A percentile compares a stretch with the other conserved stretches of the same genome.
Conservation (phyloP, 345 rosid genomes). For the Rubroshorea leprosula region DNA sequence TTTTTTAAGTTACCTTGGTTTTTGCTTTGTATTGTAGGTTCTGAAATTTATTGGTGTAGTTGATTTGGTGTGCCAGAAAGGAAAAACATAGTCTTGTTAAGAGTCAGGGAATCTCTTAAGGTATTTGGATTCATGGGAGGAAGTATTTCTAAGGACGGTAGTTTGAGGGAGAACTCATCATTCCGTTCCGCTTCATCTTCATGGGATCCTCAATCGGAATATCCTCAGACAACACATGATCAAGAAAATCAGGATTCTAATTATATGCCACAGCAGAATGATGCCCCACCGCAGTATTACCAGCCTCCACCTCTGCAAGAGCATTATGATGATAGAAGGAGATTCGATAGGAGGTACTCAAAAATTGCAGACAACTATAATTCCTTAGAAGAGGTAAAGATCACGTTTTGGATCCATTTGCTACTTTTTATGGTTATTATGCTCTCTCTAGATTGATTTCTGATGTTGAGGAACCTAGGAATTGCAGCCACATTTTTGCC, state of each 20-base stretch:
- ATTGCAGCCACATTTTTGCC: background rate
- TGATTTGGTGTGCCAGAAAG: slow-evolving; percentile 10
- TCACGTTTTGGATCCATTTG: background rate
- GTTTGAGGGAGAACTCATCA: slow-evolving; percentile 41
- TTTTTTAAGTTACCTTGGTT: background rate
- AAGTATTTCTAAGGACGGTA: slow-evolving; percentile 47
- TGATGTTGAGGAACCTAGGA: background rate
- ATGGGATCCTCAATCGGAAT: slow-evolving; percentile 36
- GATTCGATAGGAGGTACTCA: slow-evolving; percentile 65
- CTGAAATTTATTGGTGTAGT: slow-evolving; percentile 2
- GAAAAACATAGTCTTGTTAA: background rate
- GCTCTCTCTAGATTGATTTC: background rate
- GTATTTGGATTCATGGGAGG: slow-evolving; percentile 55
- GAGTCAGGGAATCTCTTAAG: slow-evolving; percentile 14
- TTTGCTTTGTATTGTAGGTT: background rate
- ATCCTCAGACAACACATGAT: slow-evolving; percentile 33
- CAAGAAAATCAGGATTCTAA: slow-evolving; percentile 39
- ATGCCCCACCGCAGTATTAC: slow-evolving; percentile 28
- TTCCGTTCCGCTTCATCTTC: slow-evolving; percentile 39
- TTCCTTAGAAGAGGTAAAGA: slow-evolving; percentile 69
- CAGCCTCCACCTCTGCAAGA: slow-evolving; percentile 33
- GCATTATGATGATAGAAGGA: slow-evolving; percentile 33
- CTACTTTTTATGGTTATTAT: background rate
- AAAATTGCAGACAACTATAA: slow-evolving; percentile 69
- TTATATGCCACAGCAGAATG: slow-evolving; percentile 30